Conservation (phyloP, 371 early-diverging fungal species). For the Circinella minor region DNA sequence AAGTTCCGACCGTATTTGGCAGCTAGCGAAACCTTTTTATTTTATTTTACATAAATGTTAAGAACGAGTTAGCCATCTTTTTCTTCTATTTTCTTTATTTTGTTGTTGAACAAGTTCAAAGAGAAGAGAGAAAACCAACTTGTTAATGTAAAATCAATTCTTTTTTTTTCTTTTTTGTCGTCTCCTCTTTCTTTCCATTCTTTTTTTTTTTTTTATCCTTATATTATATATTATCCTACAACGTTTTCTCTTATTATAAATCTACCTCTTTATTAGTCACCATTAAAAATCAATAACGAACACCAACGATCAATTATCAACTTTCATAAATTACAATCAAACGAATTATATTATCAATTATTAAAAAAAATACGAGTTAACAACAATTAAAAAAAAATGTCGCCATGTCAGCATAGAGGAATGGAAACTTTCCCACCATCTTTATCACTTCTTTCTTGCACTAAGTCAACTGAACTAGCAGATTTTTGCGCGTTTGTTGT, state of each 20-base stretch:
- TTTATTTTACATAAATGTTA: constrained; percentile 9
- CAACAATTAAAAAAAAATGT: neutral
- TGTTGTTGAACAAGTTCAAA: neutral
- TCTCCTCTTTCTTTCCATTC: neutral
- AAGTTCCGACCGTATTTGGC: constrained; percentile 17
- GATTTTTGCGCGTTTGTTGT: constrained; percentile 51
- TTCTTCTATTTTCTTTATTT: neutral
- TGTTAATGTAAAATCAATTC: too few relatives aligned
- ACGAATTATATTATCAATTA: too few relatives aligned
- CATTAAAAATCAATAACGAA: neutral
- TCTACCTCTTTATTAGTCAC: too few relatives aligned
- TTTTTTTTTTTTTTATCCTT: neutral
- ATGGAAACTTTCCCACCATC: constrained; percentile 1
- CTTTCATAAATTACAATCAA: too few relatives aligned
- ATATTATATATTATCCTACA: neutral
- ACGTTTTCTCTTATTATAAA: constrained; percentile 1
- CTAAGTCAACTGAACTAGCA: constrained; percentile 39
- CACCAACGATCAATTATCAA: neutral
- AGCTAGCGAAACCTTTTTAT: constrained; percentile 9
- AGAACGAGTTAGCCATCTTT: neutral
- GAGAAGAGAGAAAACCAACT: too few relatives aligned
- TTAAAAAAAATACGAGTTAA: too few relatives aligned
- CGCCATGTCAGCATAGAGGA: constrained; percentile 13
- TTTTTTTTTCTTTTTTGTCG: too few relatives aligned
- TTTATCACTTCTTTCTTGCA: constrained; percentile 26